A percentile compares a stretch with the other conserved stretches of the same genome.
Conservation (phyloP, 2,329 filamentous ascomycete genomes). For the Talaromyces atroroseus region DNA sequence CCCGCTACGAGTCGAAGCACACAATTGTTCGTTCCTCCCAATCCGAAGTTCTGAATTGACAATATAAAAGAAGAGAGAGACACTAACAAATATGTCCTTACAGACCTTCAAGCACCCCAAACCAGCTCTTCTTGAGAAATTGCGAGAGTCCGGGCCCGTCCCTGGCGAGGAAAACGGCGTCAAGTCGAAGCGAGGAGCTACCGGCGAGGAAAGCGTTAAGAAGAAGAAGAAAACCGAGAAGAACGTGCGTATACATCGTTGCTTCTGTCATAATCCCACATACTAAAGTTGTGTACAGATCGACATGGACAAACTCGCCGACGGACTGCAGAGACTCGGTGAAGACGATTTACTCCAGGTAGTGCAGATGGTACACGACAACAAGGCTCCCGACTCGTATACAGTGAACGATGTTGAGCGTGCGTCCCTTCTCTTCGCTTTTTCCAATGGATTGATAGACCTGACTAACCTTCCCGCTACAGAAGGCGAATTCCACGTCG, state of each 20-base stretch:
- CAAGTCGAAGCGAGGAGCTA: conserved; percentile 56
- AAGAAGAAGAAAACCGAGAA: conserved; percentile 69
- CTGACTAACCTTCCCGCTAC: conserved; percentile 11
- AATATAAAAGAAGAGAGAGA: background rate
- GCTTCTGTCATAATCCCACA: background rate
- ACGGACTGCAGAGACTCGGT: conserved; percentile 77
- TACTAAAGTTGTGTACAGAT: conserved; percentile 37
- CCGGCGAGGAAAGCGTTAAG: conserved; percentile 58
- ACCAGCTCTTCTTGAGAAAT: conserved; percentile 68
- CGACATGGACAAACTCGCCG: conserved; percentile 96
- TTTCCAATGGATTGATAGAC: background rate
- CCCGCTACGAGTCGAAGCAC: conserved; percentile 78
- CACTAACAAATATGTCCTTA: conserved; percentile 22
- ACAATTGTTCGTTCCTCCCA: conserved; percentile 51
- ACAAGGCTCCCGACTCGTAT: conserved; percentile 90
- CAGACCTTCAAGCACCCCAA: conserved; percentile 86
- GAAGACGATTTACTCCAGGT: conserved; percentile 93
- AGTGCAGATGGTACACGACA: conserved; percentile 96
- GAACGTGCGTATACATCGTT: conserved; percentile 39
- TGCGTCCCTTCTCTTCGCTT: conserved; percentile 44
- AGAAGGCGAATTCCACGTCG: conserved; percentile 97
- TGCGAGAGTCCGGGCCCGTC: conserved; percentile 82
- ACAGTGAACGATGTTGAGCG: conserved; percentile 96
- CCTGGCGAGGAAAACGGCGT: conserved; percentile 63
- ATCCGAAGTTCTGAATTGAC: too few relatives aligned